Evolutionary conservation across 2,329 filamentous ascomycete species (phyloP), one percentile per base, ranked within the genome.

Genomic region (Penicillium sp.): DNA sequence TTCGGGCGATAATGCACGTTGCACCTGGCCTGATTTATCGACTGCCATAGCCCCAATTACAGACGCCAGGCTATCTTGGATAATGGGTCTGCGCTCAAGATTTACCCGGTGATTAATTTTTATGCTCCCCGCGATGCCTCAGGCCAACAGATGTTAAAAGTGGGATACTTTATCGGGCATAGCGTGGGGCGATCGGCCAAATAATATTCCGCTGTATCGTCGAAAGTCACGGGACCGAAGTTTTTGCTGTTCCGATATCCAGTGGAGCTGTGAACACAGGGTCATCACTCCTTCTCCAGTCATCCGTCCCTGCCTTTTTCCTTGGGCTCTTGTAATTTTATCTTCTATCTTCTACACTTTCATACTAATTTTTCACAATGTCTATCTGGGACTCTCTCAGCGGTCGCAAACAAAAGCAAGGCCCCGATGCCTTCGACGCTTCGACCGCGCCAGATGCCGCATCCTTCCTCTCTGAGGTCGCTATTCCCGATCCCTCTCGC

Each of bases 401-500:
- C 36, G 84, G 84, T 58, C 81, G 80, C 67, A 85, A 84, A 71
- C 76, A 71, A 67, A 75, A 77, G 65, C 82, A 82, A 72, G 75
- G 77, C 56, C 75, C 83, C 54, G 74, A 80, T 51, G 74, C 81
- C 62, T 92, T 90, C 75, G 86, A 92, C 73, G 84, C 90, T 39
- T 81, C 84, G 63, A 81, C 86, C 66, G 85, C 85, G 50, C 86
- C 89, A 74, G 91, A 93, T 75, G 89, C 94, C 67, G 88, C 90
- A 68, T 88, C 90, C 53, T 97, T 99, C 76, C 84, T 97, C 56
- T 86, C 85, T 68, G 84, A 80, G 67, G 86, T 88, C 55, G 76
- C 86, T 52, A 87, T 94, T 66, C 85, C 91, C 73, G 94, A 99
- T 75, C 90, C 93, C 9, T 86, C 91, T 60, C 83, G 89, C 73